Base-by-base conservation (phyloP, 1,284 basidiomycete species). In the Cutaneotrichosporon spelunceum region DNA sequence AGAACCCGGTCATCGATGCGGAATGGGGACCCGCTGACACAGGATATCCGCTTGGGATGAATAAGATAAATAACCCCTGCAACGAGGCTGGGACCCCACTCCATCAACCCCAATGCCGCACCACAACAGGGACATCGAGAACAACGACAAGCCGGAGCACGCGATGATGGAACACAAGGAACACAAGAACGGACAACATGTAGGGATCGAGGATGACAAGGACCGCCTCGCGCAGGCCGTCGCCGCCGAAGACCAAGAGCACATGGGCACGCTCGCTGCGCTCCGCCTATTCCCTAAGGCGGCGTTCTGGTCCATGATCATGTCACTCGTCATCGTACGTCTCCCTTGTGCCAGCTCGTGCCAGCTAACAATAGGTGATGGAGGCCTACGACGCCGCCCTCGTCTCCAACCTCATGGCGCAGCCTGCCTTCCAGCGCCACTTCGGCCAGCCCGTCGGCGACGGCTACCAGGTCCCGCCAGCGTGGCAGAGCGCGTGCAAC, bases 401-500 rank as follows among this genome's bases (percentile, higher is more conserved):
- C 11, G 42, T 63, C 3, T 54, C 48, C 7, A 60, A 56, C 45
- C 30, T 63, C 9, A 30, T 60, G 7, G 62, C 33, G 2, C 39
- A 27, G 53, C 53, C 34, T 2, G 53, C 53, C 11, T 74, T 74
- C 63, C 62, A 68, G 14, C 56, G 60, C n/a, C 53, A 62, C 7
- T 75, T 70, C 52, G 73, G 73, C 44, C 66, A 66, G 26, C 24
- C 10, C 1, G 6, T 33, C 16, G n/a, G 24, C 5, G 33, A 53
- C 42, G 23, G 19, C 1, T 63, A 63, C 34, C 19, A 39, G 19
- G 56, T 63, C 16, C 66, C 68, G 1, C 64, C 68, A 23, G 45
- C 61, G 23, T 69, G 67, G 56, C 70, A 71, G 60, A 59, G 57
- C 21, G 68, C 65, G 11, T 62, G 69, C 4, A 52, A 57, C 8